Conservation (phyloP, 2,329 filamentous ascomycete species). For the Cordyceps cateniannulata region DNA sequence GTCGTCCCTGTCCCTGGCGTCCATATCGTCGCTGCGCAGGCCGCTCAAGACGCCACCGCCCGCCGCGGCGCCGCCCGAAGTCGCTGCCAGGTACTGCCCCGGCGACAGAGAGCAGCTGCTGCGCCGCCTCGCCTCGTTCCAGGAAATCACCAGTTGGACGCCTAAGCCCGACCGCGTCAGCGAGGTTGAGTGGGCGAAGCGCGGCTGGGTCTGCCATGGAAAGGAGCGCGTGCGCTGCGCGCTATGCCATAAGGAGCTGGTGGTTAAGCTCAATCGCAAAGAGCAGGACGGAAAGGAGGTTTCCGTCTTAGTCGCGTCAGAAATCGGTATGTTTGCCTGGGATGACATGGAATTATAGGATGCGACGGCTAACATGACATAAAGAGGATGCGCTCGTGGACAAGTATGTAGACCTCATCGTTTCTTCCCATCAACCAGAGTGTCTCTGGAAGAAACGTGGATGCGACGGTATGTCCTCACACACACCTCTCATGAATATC, state of each 20-base stretch:
- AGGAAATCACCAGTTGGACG: constrained; percentile 89
- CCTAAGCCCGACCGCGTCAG: constrained; percentile 80
- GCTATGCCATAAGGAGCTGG: constrained; percentile 75
- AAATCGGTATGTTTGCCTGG: constrained; percentile 40
- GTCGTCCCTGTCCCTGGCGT: constrained; percentile 22
- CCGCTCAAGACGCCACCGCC: constrained; percentile 12
- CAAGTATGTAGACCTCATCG: constrained; percentile 67
- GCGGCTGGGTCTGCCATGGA: constrained; percentile 82
- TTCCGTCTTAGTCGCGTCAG: constrained; percentile 48
- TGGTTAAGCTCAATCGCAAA: constrained; percentile 68
- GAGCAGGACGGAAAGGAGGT: constrained; percentile 50
- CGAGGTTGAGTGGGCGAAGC: constrained; percentile 91
- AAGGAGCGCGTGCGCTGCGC: constrained; percentile 80
- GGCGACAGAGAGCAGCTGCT: constrained; percentile 80
- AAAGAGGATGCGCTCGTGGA: constrained; percentile 62
- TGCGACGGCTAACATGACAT: constrained; percentile 16
- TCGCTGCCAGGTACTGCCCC: constrained; percentile 67
- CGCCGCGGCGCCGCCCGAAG: constrained; percentile 17
- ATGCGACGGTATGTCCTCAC: constrained; percentile 66
- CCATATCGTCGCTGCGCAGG: constrained; percentile 10
- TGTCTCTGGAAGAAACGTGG: constrained; percentile 83
- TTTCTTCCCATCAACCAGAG: constrained; percentile 68
- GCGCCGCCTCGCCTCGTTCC: constrained; percentile 75
- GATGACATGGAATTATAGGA: background rate
- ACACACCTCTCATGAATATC: background rate